Evolutionary conservation across 345 rosid genomes (phyloP), one percentile per base, ranked within the genome.

Genomic region (Pistacia atlantica): DNA sequence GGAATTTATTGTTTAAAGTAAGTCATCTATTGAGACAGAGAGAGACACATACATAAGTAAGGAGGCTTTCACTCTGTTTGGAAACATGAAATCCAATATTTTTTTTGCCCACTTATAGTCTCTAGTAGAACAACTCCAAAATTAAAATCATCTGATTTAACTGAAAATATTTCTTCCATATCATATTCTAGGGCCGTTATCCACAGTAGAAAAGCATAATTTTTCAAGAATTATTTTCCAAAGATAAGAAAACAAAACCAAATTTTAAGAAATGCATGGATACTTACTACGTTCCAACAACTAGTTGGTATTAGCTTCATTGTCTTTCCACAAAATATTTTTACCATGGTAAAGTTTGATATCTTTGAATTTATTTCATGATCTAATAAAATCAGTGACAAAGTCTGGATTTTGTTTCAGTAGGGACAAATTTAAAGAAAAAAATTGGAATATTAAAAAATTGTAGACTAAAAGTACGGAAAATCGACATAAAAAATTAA

Each of bases 101-200:
- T 57, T 54, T 83, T 63, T 51, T 83, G 0, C 6, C 86, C 84
- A 12, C 82, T 83, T 35, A 86, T 75, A 5, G 86, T 79, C 68
- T 88, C 85, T 11, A 86, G 57, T 7, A 88, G 49, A 10, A 88
- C 72, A 10, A 88, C 83, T 38, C 91, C 87, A 6, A 80, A 88
- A 71, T 87, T 88, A 73, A 83, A 88, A 62, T 83, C 82, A 69
- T 86, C 85, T 0, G 83, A 79, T 72, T 87, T 87, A 31, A 86
- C 14, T 0, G 87, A 87, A 58, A 84, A 80, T 17, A 68, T 51
- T 35, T 86, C 86, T 54, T 77, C 67, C 70, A 65, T 76, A 0
- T 83, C 33, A 31, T 31, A 31, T 31, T 31, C 3, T 31, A 2
- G 33, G 33, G 33, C 3, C 33, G 2, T 31, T 31, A 31, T 31